These are phyloP conservation scores for Pleurotus citrinopileatus DNA, from an alignment of 768 basidiomycete genomes.

Conservation along the genomic window DNA sequence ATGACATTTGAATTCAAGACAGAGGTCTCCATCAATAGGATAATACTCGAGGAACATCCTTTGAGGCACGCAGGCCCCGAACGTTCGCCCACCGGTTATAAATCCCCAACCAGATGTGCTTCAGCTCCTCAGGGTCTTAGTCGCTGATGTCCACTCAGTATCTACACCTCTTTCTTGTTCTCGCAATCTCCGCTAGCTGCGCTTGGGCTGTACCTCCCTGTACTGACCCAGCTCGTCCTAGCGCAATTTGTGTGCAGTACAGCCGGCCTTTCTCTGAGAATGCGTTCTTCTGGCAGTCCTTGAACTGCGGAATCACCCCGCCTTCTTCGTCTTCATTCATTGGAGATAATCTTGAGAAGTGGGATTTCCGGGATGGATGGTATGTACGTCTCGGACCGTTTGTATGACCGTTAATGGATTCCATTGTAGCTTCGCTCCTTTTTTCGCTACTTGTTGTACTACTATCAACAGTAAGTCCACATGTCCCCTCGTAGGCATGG, in stretches of 20 bases:
- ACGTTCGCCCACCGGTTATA: too few relatives aligned
- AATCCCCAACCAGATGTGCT: too few relatives aligned
- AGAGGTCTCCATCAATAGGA: too few relatives aligned
- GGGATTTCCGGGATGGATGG: background rate
- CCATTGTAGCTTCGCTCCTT: background rate
- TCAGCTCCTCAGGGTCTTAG: too few relatives aligned
- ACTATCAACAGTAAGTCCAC: background rate
- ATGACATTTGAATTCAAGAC: too few relatives aligned
- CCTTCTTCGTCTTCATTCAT: background rate
- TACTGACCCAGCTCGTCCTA: background rate
- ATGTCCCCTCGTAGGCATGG: too few relatives aligned
- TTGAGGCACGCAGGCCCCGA: too few relatives aligned
- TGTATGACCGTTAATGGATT: constrained; percentile 27
- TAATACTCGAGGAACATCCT: too few relatives aligned
- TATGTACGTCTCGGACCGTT: background rate
- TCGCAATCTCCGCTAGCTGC: background rate
- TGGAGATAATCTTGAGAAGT: constrained; percentile 1
- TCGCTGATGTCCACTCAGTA: background rate
- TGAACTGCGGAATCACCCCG: background rate
- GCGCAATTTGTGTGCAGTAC: background rate
- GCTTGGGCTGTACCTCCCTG: background rate
- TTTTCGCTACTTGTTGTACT: constrained; percentile 1
- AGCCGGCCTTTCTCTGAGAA: constrained; percentile 1
- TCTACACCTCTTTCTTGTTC: background rate
- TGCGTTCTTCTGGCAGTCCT: background rate